Conservation (phyloP, 768 basidiomycete species). For the Amanita inopinata region DNA sequence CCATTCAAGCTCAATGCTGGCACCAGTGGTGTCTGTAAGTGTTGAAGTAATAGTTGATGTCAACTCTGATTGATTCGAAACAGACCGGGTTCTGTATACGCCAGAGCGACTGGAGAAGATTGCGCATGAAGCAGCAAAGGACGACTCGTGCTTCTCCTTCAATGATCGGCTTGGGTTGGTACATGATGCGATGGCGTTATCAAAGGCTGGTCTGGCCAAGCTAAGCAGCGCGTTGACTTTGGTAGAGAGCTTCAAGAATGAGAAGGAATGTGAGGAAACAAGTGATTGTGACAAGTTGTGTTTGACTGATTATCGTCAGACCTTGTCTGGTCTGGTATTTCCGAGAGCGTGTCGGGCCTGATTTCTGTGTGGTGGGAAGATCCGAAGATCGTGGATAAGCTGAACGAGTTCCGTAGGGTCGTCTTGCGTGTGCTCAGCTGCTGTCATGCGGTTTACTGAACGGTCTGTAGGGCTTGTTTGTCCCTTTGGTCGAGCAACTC, state of each 20-base stretch:
- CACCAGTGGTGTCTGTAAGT: conserved; percentile 82
- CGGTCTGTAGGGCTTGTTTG: conserved; percentile 44
- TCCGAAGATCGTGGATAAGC: conserved; percentile 34
- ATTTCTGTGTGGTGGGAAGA: conserved; percentile 81
- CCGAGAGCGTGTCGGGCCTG: conserved; percentile 43
- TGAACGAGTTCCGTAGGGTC: conserved; percentile 59
- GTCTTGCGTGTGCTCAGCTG: too few species aligned
- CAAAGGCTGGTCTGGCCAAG: conserved; percentile 70
- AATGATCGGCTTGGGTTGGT: conserved; percentile 88
- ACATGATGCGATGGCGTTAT: conserved; percentile 71
- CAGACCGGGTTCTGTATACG: conserved; percentile 82
- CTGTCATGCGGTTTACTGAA: conserved; percentile 8
- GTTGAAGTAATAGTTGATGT: background rate
- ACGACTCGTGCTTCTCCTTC: conserved; percentile 56
- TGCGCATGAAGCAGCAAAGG: conserved; percentile 67
- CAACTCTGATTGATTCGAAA: conserved; percentile 5
- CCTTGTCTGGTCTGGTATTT: conserved; percentile 73
- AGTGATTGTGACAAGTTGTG: background rate
- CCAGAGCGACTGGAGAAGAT: conserved; percentile 71
- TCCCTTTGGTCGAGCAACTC: conserved; percentile 67
- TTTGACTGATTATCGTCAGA: conserved; percentile 28
- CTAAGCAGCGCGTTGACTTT: conserved; percentile 72
- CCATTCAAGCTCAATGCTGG: conserved; percentile 88
- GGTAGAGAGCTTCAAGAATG: conserved; percentile 55
- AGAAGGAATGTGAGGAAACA: conserved; percentile 62